A percentile compares a stretch with the other conserved stretches of the same genome.
These are phyloP conservation scores for Nitzschia sp. DNA, from an alignment of 108 stramenopile genomes.

Conservation along the genomic window DNA sequence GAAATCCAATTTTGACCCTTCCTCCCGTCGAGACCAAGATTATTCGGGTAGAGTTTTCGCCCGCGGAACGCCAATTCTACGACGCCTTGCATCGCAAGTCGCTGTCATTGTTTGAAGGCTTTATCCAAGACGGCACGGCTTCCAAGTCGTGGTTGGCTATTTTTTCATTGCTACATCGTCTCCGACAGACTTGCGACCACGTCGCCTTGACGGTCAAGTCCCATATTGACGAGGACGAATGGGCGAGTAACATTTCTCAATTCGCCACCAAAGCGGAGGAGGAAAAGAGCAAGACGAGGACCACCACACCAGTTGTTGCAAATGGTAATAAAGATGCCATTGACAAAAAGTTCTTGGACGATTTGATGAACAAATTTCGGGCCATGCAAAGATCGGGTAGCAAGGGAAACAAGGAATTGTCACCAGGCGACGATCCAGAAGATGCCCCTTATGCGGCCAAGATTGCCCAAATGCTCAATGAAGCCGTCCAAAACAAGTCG, in stretches of 20 bases:
- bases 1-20: conserved; percentile 68
- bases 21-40: conserved; percentile 74
- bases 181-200: conserved; percentile 84
- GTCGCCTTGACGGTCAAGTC: conserved; percentile 77
- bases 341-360: conserved; percentile 43
- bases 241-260: conserved; percentile 16
- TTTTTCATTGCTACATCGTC: conserved; percentile 74
- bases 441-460: conserved; percentile 41
- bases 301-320: no score
- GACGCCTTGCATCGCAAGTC: conserved; percentile 68
- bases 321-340: conserved; percentile 23
- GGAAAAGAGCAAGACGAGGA: neutral
- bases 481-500: conserved; percentile 51
- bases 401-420: no score
- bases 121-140: conserved; percentile 64
- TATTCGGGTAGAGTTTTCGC: conserved; percentile 59
- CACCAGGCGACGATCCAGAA: neutral
- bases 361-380: conserved; percentile 54
- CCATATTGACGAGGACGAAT: conserved; percentile 46
- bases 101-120: conserved; percentile 76
- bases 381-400: conserved; percentile 22
- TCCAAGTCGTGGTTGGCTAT: conserved; percentile 84
- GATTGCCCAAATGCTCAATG: conserved; percentile 57
- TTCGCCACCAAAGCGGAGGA: neutral
- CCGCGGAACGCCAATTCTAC: conserved; percentile 82